These are phyloP conservation scores for Eimeria zaria DNA, from an alignment of 169 alveolate species.

Conservation along the genomic window DNA sequence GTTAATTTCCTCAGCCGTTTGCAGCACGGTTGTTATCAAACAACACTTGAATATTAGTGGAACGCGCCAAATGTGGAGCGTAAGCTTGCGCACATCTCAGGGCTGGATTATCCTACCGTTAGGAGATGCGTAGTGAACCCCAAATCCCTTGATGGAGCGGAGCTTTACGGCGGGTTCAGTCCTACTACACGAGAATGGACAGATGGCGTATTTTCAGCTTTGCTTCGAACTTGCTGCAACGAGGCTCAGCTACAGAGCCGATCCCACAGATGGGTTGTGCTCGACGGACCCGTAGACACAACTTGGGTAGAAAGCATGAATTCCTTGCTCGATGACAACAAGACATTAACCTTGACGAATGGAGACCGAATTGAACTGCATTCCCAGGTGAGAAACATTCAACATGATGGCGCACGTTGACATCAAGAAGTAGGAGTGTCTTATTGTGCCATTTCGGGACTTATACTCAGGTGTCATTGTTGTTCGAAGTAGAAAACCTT, in stretches of 20 bases:
- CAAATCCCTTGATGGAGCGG: slow-evolving; percentile 94
- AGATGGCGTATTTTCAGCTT: slow-evolving; percentile 96
- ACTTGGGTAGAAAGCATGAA: slow-evolving; percentile 98
- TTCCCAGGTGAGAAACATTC: slow-evolving; percentile 87
- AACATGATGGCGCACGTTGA: neutral
- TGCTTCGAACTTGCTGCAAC: slow-evolving; percentile 91
- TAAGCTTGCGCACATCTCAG: slow-evolving; percentile 1
- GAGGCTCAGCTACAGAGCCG: slow-evolving; percentile 87
- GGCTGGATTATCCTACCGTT: slow-evolving; percentile 30
- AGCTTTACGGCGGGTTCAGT: slow-evolving; percentile 94
- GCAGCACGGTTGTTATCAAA: neutral
- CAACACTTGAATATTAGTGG: neutral
- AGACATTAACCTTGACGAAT: slow-evolving; percentile 96
- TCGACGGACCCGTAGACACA: slow-evolving; percentile 98
- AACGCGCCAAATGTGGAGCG: neutral
- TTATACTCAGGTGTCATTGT: slow-evolving; percentile 94
- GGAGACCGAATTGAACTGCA: slow-evolving; percentile 96
- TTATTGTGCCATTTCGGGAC: neutral
- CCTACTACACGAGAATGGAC: slow-evolving; percentile 97
- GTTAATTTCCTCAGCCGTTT: too few species aligned
- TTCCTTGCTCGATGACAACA: slow-evolving; percentile 97
- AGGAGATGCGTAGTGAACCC: slow-evolving; percentile 95
- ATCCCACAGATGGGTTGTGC: slow-evolving; percentile 95
- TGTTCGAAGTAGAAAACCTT: slow-evolving; percentile 98
- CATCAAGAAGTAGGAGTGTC: slow-evolving; percentile 41